Base-by-base conservation (phyloP, 495 filamentous ascomycete genomes). In the Penicillium angulare region DNA sequence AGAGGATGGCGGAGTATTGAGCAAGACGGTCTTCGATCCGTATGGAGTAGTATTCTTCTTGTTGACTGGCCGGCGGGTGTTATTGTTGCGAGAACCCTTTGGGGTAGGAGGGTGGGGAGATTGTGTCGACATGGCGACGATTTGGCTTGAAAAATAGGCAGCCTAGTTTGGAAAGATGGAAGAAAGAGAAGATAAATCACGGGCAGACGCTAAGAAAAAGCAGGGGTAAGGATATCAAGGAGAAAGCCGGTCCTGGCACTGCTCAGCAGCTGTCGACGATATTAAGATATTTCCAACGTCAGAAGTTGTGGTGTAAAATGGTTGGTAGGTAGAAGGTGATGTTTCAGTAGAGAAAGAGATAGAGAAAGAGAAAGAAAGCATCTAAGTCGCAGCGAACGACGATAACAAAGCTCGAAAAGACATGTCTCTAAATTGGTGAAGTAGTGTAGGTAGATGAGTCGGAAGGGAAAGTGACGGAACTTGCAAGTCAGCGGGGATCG, bases 121-220 rank as follows among this genome's bases (percentile, higher is more conserved):
- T 67, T 65, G 71, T 16, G 68, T 64, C 62, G 72, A 72, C 74
- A 75, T 76, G 48, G 57, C 60, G 66, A 72, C 57, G 33, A 49
- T 34, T 1, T 59, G 69, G 71, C 71, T 74, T 72, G 58, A 72
- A 57, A 73, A 73, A 77, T 74, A 75, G 51, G 64, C 68, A 75
- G 73, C 73, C 72, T 65, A 42, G 41, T 57, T 53, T 48, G 60
- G 47, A 62, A 34, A 57, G 51, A 56, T 27, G 52, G 31, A 54
- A 21, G 26, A 53, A 60, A 52, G 35, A 43, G 52, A 48, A 59
- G 16, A 42, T 44, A 59, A 58, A 35, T 31, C 31, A 44, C 49
- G 55, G 36, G 51, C 40, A 55, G 51, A 53, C 41, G 52, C 32
- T 38, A 44, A 50, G 39, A 48, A 47, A 17, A 46, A 47, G 36